phyloP scores from a whole-genome alignment of 331 rosid species.

The Arachis monticola region DNA sequence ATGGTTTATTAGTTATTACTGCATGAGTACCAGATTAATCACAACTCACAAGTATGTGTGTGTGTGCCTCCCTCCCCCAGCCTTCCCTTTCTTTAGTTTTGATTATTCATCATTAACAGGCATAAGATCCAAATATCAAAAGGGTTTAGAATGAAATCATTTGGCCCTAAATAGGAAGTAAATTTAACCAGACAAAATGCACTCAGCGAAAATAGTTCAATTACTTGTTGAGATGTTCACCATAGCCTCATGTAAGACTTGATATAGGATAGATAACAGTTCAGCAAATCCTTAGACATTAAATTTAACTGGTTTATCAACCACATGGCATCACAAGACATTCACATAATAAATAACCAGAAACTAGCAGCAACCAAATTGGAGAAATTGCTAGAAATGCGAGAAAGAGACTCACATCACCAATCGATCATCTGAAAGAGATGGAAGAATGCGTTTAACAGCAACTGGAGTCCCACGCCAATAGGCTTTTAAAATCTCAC shows the following conservation, averaged over 20 bases:
- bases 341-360: slow-evolving; percentile 15
- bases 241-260: slow-evolving; percentile 7
- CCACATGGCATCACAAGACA: slow-evolving; percentile 16
- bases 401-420: slow-evolving; percentile 73
- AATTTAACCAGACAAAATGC: slow-evolving; percentile 11
- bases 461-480: slow-evolving; percentile 99
- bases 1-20: slow-evolving; percentile 16
- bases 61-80: slow-evolving; percentile 11
- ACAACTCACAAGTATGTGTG: slow-evolving; percentile 9
- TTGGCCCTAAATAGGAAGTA: slow-evolving; percentile 11
- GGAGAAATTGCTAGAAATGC: slow-evolving; percentile 5
- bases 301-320: slow-evolving; percentile 29
- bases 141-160: slow-evolving; percentile 22
- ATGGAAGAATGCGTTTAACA: slow-evolving; percentile 95
- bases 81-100: slow-evolving; percentile 20
- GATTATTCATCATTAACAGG: slow-evolving; percentile 18
- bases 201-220: slow-evolving; percentile 19
- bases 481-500: slow-evolving; percentile 88
- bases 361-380: slow-evolving; percentile 15
- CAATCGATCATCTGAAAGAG: slow-evolving; percentile 95
- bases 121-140: slow-evolving; percentile 18
- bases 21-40: slow-evolving; percentile 20
- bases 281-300: slow-evolving; percentile 5
- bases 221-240: slow-evolving; percentile 22
- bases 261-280: slow-evolving; percentile 3